Evolutionary conservation across 2,329 filamentous ascomycete species (phyloP), one percentile per base, ranked within the genome.

Genomic region (Fusarium compactum): DNA sequence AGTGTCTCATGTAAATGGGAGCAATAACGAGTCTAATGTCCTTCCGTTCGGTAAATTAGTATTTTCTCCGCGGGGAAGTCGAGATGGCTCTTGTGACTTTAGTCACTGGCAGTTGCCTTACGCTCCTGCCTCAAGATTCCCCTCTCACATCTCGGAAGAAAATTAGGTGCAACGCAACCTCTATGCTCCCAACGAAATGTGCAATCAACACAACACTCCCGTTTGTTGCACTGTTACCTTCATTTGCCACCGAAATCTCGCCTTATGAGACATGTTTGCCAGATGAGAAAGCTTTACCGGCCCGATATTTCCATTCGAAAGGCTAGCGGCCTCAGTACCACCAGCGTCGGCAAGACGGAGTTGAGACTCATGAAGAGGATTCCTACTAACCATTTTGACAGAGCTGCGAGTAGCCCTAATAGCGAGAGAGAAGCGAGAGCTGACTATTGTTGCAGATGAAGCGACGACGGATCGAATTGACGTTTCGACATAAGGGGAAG

Each of bases 181-280:
- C 25, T 32, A 24, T 24, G 24, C 24, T 24, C 24, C 34, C 16
- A 40, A 8, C 3, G n/a, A 1, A 24, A 16, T 16, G 45, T n/a
- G 27, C 25, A 6, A 52, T 18, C 4, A 12, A 20, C 9, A 30
- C 22, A n/a, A 10, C 9, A 7, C 12, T 38, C 10, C n/a, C 24
- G 14, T 40, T 16, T 14, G 58, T 67, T 50, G 41, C 30, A 54
- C 27, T 5, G 18, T 0, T 7, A 22, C 12, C 8, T 18, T 18
- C 44, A 16, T 41, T 38, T 53, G n/a, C 18, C 34, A 30, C 65
- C 46, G 58, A 64, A 30, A 30, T 30, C 16, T 34, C 50, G 46
- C 64, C 64, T 58, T 24, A 16, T 30, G 44, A 5, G 50, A 53
- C 50, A 22, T 43, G 34, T 22, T 53, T 3, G 22, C 15, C 11